phyloP scores from a whole-genome alignment of 805 yeast genomes.

The Tetrapisispora phaffii region DNA sequence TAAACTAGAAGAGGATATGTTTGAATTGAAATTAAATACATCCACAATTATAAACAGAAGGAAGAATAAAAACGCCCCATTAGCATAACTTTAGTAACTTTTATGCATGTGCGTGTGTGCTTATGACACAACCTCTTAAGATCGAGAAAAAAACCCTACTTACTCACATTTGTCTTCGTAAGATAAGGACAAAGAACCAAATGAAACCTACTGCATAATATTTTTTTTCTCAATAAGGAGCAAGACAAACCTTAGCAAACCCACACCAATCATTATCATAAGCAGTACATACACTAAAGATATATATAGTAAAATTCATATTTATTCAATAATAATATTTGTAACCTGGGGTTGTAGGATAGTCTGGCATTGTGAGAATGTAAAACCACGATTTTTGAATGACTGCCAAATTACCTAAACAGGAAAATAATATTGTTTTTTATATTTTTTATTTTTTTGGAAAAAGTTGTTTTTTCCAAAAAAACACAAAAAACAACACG shows the following conservation, averaged over 20 bases:
- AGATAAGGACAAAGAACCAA: no score
- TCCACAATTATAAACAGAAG: conserved; percentile 36
- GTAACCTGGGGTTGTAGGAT: background rate
- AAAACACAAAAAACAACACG: no score
- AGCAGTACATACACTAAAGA: background rate
- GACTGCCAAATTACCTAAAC: background rate
- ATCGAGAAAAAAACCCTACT: no score
- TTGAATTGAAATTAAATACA: conserved; percentile 30
- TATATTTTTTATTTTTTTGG: background rate
- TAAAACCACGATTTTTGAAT: background rate
- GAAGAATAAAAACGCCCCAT: conserved; percentile 8
- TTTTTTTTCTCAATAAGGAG: no score
- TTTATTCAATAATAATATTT: no score
- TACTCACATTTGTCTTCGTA: no score
- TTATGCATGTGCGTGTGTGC: no score
- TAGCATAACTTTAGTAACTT: background rate
- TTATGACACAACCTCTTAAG: no score
- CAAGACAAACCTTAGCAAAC: background rate
- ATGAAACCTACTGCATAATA: no score
- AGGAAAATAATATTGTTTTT: background rate
- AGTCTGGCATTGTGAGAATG: no score
- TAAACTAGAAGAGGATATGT: conserved; percentile 19
- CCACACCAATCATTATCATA: background rate
- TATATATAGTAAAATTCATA: background rate
- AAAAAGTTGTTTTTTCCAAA: no score